Base-by-base conservation (phyloP, 192 early-diverging fungal genomes). In the Anaeromyces robustus region DNA sequence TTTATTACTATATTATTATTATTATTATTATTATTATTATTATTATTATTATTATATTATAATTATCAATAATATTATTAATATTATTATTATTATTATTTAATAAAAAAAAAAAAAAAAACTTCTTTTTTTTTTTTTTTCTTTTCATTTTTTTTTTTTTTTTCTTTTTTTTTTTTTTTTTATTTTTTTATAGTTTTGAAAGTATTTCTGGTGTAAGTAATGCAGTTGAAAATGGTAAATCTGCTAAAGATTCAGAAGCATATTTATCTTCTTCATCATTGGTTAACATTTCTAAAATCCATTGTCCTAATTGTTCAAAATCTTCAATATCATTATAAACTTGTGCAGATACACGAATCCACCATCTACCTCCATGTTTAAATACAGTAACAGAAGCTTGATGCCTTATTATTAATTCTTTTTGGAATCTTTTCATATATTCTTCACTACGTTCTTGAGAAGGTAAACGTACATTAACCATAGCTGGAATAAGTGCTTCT, bases 381-480 rank as follows among this genome's bases (percentile, higher is more conserved):
- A 85, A 92, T 3, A 82, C 59, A 1, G 82, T 79, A 0, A 84
- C 82, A 26, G 82, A 85, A 14, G 86, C 80, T 30, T 89, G 85
- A 77, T 87, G 83, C 29, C 85, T 84, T 80, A 86, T 84, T 30
- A 89, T 28, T 30, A 87, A 43, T 19, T 22, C 30, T 7, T 29
- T 80, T 32, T 84, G 81, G 29, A 85, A 78, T 29, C 29, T 79
- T 29, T 29, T 68, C 30, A 85, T 77, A 19, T 78, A 78, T 29
- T 28, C 19, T 30, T 84, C 80, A 78, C 82, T 77, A 83, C 81
- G 22, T 83, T 78, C 26, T 80, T 80, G 52, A 17, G 87, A 32
- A 12, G 92, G 92, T 1, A 92, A 59, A 14, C 84, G 83, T 30
- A 92, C 84, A 80, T 92, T 92, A 59, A 89, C 87, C 92, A 92